phyloP scores from a whole-genome alignment of 2,329 filamentous ascomycete species.

The Coniochaeta ligniaria region DNA sequence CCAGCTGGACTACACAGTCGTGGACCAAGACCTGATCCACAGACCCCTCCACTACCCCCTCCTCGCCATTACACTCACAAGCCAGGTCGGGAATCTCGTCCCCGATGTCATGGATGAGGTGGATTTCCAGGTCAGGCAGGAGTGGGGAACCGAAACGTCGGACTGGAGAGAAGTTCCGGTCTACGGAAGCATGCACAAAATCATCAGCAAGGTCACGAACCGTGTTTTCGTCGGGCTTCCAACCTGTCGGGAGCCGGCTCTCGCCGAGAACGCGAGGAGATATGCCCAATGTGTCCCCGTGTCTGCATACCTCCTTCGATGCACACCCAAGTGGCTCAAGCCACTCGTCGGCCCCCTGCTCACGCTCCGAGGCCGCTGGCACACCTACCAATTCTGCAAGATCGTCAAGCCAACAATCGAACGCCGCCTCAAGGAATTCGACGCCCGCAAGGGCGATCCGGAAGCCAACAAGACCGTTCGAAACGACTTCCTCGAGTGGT shows the following conservation, averaged over 20 bases:
- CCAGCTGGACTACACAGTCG: conserved; percentile 14
- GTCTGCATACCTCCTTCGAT: conserved; percentile 9
- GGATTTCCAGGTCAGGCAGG: conserved; percentile 9
- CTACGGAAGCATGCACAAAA: conserved; percentile 11
- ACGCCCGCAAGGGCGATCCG: conserved; percentile 6
- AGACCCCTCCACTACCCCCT: conserved; percentile 12
- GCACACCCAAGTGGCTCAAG: conserved; percentile 8
- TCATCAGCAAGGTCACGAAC: conserved; percentile 16
- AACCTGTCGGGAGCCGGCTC: conserved; percentile 15
- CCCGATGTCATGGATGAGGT: conserved; percentile 16
- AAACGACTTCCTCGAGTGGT: conserved; percentile 5
- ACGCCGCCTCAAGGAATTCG: conserved; percentile 10
- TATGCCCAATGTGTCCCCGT: conserved; percentile 14
- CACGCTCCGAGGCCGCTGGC: conserved; percentile 15
- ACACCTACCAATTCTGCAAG: conserved; percentile 11
- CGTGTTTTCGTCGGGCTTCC: conserved; percentile 18
- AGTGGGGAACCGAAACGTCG: conserved; percentile 13
- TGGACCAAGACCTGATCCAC: conserved; percentile 9
- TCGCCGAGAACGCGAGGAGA: conserved; percentile 11
- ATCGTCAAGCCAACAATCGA: conserved; percentile 15
- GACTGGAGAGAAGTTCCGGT: conserved; percentile 7
- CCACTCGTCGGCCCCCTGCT: conserved; percentile 13
- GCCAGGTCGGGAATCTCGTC: conserved; percentile 17
- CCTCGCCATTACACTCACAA: conserved; percentile 13
- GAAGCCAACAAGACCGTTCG: conserved; percentile 5